Evolutionary conservation across 768 basidiomycete genomes (phyloP), one percentile per base, ranked within the genome.

Genomic region (Boletus fagicola): DNA sequence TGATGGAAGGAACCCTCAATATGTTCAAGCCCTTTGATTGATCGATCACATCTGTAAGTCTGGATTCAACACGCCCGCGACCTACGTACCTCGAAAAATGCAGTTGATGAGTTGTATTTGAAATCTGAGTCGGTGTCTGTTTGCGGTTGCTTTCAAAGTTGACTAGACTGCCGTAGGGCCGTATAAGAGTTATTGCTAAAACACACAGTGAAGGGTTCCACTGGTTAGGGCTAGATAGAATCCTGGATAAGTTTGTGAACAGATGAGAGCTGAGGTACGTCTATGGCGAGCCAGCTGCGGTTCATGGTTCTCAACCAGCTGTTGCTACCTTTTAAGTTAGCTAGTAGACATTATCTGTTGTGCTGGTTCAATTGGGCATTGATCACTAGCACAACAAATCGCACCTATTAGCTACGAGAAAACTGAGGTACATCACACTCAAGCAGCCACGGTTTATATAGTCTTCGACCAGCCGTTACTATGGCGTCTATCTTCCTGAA

Each of bases 41-140:
- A 68, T 63, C 42, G 63, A 62, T 57, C 49, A 3, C 31, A 33
- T 24, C 42, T 8, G 13, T 1, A 24, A 49, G 56, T 48, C 63
- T 55, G 28, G 66, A 48, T 46, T 16, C 39, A 10, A 26, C 45
- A n/a, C 26, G 13, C 39, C 56, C 42, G 49, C 51, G n/a, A 52
- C 47, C 43, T 20, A 6, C n/a, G n/a, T n/a, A n/a, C 36, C 49
- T 45, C 30, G 20, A 39, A 42, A 39, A 35, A 28, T 28, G 28
- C 26, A 6, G 31, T 3, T 33, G 18, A n/a, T n/a, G n/a, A n/a
- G n/a, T n/a, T n/a, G 40, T 20, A 64, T 67, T 65, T 62, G 55
- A 62, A 66, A 65, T 67, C 47, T 43, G 18, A 30, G 40, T 28
- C 38, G 48, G 55, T 16, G 15, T 46, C 30, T 40, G 42, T 30